Evolutionary conservation across 371 early-diverging fungal species (phyloP), one percentile per base, ranked within the genome.

Genomic region (Mortierella sp.): DNA sequence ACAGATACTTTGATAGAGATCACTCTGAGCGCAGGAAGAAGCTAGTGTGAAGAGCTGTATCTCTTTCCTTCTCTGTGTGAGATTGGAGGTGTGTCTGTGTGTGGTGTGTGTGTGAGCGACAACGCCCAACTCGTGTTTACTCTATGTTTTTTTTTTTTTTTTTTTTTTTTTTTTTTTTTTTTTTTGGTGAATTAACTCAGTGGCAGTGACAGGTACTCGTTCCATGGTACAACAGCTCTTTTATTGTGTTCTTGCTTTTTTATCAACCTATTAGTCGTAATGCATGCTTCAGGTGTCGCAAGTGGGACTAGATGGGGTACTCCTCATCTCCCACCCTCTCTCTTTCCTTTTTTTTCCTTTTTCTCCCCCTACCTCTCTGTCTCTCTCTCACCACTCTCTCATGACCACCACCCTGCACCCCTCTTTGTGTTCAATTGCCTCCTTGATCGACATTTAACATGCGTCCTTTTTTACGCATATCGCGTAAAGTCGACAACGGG

Each of bases 401-500:
- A 4, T 9, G 3, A 50, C 50, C 14, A n/a, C 50, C 50, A n/a
- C 50, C 14, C n/a, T n/a, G n/a, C n/a, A n/a, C n/a, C 14, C n/a
- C 50, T 14, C 14, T 14, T 50, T 21, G n/a, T 50, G n/a, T 14
- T 50, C 50, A 16, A n/a, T n/a, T 50, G 5, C 3, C 21, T 14
- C 50, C 4, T 21, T 26, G 11, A 53, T 11, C 16, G 18, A 53
- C 53, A 16, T 53, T n/a, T 26, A 9, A 12, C 53, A 16, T 26
- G 12, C 23, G 23, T 26, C 23, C 45, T 44, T 21, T 30, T 62
- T 81, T 70, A 89, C 44, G 87, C 83, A 74, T 88, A 90, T 70
- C 86, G 83, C 44, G 90, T 88, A 74, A 90, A 90, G 62, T 90
- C 89, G 19, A 90, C 80, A 46, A 88, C 69, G 7, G 85, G 71